Evolutionary conservation across 2,329 filamentous ascomycete species (phyloP).

Genomic region (Epichloe brachyelytri): DNA sequence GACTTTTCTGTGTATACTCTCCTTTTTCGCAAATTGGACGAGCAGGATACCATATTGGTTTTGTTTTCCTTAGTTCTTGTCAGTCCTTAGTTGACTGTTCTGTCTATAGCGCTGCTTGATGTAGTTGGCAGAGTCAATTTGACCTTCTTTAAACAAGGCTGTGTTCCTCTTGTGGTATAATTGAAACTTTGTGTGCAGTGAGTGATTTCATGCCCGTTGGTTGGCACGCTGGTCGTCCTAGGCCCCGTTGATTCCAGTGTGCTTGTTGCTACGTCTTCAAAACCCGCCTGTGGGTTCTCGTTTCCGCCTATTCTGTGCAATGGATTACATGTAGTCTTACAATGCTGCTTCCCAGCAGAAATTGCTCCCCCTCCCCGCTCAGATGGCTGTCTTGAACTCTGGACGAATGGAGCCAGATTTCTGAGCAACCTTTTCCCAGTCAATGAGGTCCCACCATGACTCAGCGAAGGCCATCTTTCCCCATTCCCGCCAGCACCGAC

Average conservation of each 20-base stretch:
- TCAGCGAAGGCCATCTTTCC: constrained; percentile 68
- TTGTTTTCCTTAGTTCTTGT: constrained; percentile 1
- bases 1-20: constrained; percentile 6
- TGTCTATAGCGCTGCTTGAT: neutral
- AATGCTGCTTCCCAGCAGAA: constrained; percentile 3
- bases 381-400: constrained; percentile 18
- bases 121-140: neutral
- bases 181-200: neutral
- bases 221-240: too few species aligned
- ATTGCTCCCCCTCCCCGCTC: neutral
- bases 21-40: constrained; percentile 8
- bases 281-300: neutral
- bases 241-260: neutral
- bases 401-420: constrained; percentile 21
- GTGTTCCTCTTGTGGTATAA: neutral
- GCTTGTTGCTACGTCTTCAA: neutral
- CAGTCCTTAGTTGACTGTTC: neutral
- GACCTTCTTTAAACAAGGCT: neutral
- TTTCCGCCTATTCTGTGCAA: neutral
- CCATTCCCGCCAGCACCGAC: constrained; percentile 41
- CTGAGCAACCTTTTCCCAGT: constrained; percentile 64
- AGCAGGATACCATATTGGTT: constrained; percentile 13
- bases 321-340: constrained; percentile 3
- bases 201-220: neutral
- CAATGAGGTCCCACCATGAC: constrained; percentile 76